Evolutionary conservation across 139 green algal genomes (phyloP).

Genomic region (Gonium pectorale): DNA sequence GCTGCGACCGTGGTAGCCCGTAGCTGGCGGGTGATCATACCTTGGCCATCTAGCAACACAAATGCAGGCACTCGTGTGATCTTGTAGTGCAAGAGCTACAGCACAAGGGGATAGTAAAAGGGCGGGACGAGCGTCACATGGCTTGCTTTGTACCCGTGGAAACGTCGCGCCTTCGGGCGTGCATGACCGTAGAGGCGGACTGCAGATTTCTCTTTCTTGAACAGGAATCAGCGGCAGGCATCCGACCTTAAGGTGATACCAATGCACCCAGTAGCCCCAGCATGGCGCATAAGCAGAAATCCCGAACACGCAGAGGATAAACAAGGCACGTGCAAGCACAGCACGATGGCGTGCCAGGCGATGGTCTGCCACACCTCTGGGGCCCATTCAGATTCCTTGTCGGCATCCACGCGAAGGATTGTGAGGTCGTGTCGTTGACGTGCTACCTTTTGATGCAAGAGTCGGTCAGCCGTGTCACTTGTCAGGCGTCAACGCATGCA

Average conservation of each 20-base stretch:
- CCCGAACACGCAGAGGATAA: no score
- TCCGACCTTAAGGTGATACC: background rate
- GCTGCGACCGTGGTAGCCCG: background rate
- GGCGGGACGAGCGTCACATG: background rate
- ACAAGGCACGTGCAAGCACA: no score
- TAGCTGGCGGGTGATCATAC: background rate
- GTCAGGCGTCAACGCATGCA: background rate
- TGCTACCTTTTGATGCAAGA: background rate
- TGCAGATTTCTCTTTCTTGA: background rate
- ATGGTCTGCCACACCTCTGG: slow-evolving; percentile 1
- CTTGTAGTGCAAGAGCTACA: slow-evolving; percentile 17
- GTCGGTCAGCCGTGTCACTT: background rate
- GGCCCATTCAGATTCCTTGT: background rate
- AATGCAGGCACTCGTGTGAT: background rate
- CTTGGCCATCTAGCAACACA: background rate
- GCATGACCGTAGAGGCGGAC: background rate
- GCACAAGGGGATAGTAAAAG: background rate
- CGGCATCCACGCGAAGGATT: background rate
- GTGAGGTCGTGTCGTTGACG: background rate
- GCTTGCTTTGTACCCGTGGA: background rate
- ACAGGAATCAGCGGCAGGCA: background rate
- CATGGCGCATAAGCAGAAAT: background rate
- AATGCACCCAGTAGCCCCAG: background rate
- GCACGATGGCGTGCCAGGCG: no score
- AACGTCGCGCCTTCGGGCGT: background rate